These are phyloP conservation scores for Orobanche coerulescens DNA, from an alignment of 257 asterid genomes.

Conservation along the genomic window DNA sequence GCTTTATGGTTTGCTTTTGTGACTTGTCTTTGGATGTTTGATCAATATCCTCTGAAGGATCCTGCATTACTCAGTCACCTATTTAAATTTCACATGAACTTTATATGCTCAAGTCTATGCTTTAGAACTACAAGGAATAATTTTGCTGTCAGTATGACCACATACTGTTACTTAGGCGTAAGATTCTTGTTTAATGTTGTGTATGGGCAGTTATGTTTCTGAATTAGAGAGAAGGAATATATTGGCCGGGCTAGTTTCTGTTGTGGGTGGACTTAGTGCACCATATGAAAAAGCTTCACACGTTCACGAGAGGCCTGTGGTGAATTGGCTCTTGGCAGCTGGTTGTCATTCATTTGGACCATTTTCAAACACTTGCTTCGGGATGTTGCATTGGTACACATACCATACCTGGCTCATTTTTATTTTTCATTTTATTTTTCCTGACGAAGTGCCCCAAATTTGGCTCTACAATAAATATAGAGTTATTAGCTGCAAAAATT, in stretches of 20 bases:
- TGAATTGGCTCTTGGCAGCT: constrained; percentile 93
- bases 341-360: constrained; percentile 99
- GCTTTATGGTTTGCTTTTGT: too few species aligned
- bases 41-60: too few species aligned
- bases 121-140: too few species aligned
- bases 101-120: too few species aligned
- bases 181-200: too few species aligned
- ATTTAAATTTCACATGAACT: too few species aligned
- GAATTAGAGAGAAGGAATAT: constrained; percentile 90
- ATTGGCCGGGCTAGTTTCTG: constrained; percentile 91
- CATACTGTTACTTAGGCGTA: too few species aligned
- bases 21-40: too few species aligned
- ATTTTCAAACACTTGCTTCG: constrained; percentile 84
- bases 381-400: constrained; percentile 98
- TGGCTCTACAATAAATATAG: background rate
- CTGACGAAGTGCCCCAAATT: constrained; percentile 1
- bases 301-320: constrained; percentile 79
- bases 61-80: too few species aligned
- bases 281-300: constrained; percentile 96
- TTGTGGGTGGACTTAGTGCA: constrained; percentile 93
- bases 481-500: too few species aligned
- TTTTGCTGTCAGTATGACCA: too few species aligned
- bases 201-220: constrained; percentile 81
- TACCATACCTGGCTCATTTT: constrained; percentile 11
- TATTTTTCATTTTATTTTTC: background rate